A percentile compares a stretch with the other conserved stretches of the same genome.
phyloP scores from a whole-genome alignment of 352 stramenopile species.

The Phytophthora pistaciae region DNA sequence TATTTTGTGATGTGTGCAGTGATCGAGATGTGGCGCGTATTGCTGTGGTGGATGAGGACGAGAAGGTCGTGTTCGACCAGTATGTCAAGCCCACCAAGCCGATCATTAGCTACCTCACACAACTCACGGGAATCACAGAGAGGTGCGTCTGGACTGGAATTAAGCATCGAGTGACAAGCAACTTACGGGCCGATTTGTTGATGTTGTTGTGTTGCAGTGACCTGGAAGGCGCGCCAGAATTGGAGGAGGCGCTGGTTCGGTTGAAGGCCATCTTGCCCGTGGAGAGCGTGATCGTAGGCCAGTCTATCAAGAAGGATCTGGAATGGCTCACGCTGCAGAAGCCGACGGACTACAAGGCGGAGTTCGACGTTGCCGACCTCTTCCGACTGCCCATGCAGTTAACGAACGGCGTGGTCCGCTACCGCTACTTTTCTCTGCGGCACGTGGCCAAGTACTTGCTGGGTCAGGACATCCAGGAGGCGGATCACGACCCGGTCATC shows the following conservation, averaged over 20 bases:
- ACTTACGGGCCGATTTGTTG: slow-evolving; percentile 1
- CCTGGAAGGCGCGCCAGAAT: slow-evolving; percentile 64
- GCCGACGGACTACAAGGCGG: slow-evolving; percentile 85
- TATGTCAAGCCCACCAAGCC: slow-evolving; percentile 89
- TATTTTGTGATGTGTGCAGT: slow-evolving; percentile 36
- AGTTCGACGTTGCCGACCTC: slow-evolving; percentile 87
- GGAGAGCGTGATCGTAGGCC: slow-evolving; percentile 91
- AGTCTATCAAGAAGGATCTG: slow-evolving; percentile 94
- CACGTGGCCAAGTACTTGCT: slow-evolving; percentile 88
- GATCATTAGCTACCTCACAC: slow-evolving; percentile 93
- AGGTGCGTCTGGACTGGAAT: slow-evolving; percentile 43
- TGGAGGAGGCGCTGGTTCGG: slow-evolving; percentile 79
- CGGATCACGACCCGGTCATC: slow-evolving; percentile 87
- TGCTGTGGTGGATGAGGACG: slow-evolving; percentile 89
- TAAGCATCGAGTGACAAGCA: neutral
- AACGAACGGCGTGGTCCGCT: slow-evolving; percentile 77
- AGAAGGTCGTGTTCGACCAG: slow-evolving; percentile 87
- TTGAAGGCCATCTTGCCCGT: slow-evolving; percentile 82
- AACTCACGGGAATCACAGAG: slow-evolving; percentile 89
- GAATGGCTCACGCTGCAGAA: slow-evolving; percentile 90
- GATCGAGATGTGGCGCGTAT: slow-evolving; percentile 92
- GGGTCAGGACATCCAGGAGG: slow-evolving; percentile 85
- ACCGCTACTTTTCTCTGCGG: slow-evolving; percentile 87
- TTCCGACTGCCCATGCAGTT: slow-evolving; percentile 86
- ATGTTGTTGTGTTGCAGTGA: slow-evolving; percentile 46